A percentile compares a stretch with the other conserved stretches of the same genome.
Evolutionary conservation across 1,139 yeast species (phyloP).

Genomic region (Protomyces pachydermus): DNA sequence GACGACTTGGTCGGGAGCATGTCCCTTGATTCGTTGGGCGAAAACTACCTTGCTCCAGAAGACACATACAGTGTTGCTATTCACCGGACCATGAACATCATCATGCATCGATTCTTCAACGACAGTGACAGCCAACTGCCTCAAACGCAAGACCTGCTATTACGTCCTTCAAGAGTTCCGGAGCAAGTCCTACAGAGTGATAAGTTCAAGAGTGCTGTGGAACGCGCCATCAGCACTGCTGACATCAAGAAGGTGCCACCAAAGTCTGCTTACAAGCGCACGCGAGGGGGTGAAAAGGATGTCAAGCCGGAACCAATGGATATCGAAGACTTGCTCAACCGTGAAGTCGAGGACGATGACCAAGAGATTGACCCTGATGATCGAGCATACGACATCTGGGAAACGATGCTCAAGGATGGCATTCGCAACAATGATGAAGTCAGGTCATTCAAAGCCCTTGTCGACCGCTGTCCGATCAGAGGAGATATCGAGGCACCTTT

Average conservation of each 20-base stretch:
- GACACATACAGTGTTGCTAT: slow-evolving; percentile 37
- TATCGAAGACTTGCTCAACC: slow-evolving; percentile 31
- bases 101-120: slow-evolving; percentile 37
- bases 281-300: slow-evolving; percentile 17
- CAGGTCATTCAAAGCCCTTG: slow-evolving; percentile 11
- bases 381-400: background rate
- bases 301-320: slow-evolving; percentile 10
- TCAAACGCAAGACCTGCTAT: background rate
- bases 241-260: slow-evolving; percentile 32
- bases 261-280: slow-evolving; percentile 28
- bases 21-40: slow-evolving; percentile 38
- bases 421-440: slow-evolving; percentile 24
- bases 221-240: slow-evolving; percentile 24
- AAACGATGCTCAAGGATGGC: background rate
- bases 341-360: background rate
- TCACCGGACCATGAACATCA: slow-evolving; percentile 37
- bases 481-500: slow-evolving; percentile 24
- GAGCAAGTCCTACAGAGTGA: background rate
- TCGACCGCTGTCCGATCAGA: slow-evolving; percentile 2
- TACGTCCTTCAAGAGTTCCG: slow-evolving; percentile 1
- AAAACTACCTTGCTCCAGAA: slow-evolving; percentile 33
- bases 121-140: slow-evolving; percentile 31
- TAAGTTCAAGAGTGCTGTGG: background rate
- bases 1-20: slow-evolving; percentile 42
- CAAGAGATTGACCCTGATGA: background rate